Conservation (phyloP, 164 flowering plant species). For the Hamamelis virginiana region DNA sequence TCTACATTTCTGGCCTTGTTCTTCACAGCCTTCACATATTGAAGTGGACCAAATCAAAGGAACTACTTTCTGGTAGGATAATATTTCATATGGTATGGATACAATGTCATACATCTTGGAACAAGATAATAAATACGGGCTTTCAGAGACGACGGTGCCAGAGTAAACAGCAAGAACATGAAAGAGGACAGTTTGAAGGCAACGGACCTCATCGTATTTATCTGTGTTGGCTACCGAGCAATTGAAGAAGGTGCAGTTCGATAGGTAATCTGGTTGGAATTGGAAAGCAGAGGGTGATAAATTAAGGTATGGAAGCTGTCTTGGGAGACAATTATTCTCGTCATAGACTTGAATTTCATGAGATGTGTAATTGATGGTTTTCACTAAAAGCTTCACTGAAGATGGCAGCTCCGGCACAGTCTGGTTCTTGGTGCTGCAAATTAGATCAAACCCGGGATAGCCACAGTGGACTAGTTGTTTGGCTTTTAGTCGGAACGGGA, state of each 20-base stretch:
- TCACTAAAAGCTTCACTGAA: conserved; percentile 10
- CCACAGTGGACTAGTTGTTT: conserved; percentile 26
- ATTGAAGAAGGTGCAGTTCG: conserved; percentile 11
- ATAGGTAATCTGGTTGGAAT: too few species aligned
- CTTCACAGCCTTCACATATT: conserved; percentile 1
- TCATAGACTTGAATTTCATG: conserved; percentile 11
- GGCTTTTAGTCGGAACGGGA: conserved; percentile 26
- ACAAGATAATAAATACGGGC: too few species aligned
- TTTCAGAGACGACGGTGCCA: too few species aligned
- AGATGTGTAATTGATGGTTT: conserved; percentile 17
- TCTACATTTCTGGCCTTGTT: background rate
- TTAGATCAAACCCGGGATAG: conserved; percentile 28
- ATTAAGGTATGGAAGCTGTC: conserved; percentile 6
- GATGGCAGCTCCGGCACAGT: conserved; percentile 23
- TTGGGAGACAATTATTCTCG: conserved; percentile 12
- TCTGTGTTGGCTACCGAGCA: background rate
- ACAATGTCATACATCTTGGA: too few species aligned
- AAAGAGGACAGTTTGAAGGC: too few species aligned
- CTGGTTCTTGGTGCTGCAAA: conserved; percentile 12
- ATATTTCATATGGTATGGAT: background rate
- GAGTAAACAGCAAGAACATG: background rate
- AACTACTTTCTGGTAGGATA: background rate
- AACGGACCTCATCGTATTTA: too few species aligned
- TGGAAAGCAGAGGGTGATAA: conserved; percentile 14
- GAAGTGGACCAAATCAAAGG: background rate